A percentile compares a stretch with the other conserved stretches of the same genome.
Conservation (phyloP, 1,139 yeast genomes). For the Yamadazyma spencermartinsiae region DNA sequence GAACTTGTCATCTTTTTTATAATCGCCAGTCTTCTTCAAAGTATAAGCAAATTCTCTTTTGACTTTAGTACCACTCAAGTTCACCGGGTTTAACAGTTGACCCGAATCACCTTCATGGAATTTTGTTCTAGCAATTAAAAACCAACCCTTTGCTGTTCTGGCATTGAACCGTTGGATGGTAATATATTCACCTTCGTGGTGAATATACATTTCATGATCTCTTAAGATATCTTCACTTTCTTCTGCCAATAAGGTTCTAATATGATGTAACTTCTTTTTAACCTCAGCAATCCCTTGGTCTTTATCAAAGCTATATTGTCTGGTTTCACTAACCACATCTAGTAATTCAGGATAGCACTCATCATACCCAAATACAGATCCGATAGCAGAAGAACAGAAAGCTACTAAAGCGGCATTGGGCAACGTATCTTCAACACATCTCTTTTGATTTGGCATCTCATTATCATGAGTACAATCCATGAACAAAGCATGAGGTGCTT, state of each 20-base stretch:
- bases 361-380: slow-evolving; percentile 92
- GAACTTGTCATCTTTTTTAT: slow-evolving; percentile 38
- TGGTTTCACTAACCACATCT: slow-evolving; percentile 76
- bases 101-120: slow-evolving; percentile 48
- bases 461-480: slow-evolving; percentile 99
- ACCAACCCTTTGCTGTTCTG: slow-evolving; percentile 84
- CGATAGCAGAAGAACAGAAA: slow-evolving; percentile 90
- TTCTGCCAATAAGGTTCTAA: slow-evolving; percentile 61
- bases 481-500: slow-evolving; percentile 86
- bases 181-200: slow-evolving; percentile 89
- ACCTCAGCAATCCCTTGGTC: slow-evolving; percentile 70
- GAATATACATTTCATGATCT: slow-evolving; percentile 91
- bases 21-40: slow-evolving; percentile 55
- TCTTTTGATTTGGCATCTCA: slow-evolving; percentile 81
- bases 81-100: slow-evolving; percentile 60
- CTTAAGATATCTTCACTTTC: slow-evolving; percentile 64
- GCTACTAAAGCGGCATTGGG: slow-evolving; percentile 95
- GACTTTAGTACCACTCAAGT: slow-evolving; percentile 66
- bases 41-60: slow-evolving; percentile 60
- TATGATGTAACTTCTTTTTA: slow-evolving; percentile 58
- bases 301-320: slow-evolving; percentile 54
- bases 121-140: slow-evolving; percentile 83
- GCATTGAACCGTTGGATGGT: slow-evolving; percentile 88
- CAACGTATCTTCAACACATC: slow-evolving; percentile 91
- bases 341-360: slow-evolving; percentile 83